Base-by-base conservation (phyloP, 495 filamentous ascomycete genomes). In the Aspergillus baeticus region DNA sequence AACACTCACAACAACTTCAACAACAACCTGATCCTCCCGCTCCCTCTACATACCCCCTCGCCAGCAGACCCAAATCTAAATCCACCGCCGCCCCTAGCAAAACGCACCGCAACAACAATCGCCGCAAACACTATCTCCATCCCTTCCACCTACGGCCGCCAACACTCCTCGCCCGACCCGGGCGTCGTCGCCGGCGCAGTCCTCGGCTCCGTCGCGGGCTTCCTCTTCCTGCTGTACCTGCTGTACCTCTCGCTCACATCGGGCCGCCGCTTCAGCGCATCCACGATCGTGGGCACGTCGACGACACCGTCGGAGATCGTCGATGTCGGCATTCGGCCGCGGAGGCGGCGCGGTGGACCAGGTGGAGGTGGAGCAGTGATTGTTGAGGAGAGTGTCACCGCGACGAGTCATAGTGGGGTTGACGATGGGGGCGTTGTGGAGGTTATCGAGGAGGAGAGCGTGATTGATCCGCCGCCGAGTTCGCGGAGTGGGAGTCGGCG, bases 131-230 rank as follows among this genome's bases (percentile, higher is more conserved):
- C 74, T 29, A 62, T 78, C 55, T 77, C 76, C 54, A 84, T 96
- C 61, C 88, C 90, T 5, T 75, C 85, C 37, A 81, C 80, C 55
- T 96, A 96, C 79, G 80, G 81, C 23, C 71, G 77, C 45, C 74
- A 84, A 17, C 66, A 83, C 64, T 63, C 67, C 46, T 80, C 86
- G 10, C 89, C 87, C 0, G 20, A 75, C 5, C 79, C 92, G 0
- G 92, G 91, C 34, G 81, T 84, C 17, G 82, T 96, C n/a, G 90
- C 79, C 13, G 92, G 91, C 57, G 93, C 95, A 50, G 84, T 91
- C 21, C 81, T 96, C 31, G 92, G 92, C 60, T 80, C 82, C 44
- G 85, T 96, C n/a, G 82, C 75, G n/a, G 91, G 87, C 51, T 92
- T 96, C 74, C 63, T 93, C 14, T 76, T 96, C 2, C 51, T 92